Percentiles rank a stretch among this genome's conserved stretches.
phyloP scores from a whole-genome alignment of 495 filamentous ascomycete genomes.

The Podospora tetraspora region DNA sequence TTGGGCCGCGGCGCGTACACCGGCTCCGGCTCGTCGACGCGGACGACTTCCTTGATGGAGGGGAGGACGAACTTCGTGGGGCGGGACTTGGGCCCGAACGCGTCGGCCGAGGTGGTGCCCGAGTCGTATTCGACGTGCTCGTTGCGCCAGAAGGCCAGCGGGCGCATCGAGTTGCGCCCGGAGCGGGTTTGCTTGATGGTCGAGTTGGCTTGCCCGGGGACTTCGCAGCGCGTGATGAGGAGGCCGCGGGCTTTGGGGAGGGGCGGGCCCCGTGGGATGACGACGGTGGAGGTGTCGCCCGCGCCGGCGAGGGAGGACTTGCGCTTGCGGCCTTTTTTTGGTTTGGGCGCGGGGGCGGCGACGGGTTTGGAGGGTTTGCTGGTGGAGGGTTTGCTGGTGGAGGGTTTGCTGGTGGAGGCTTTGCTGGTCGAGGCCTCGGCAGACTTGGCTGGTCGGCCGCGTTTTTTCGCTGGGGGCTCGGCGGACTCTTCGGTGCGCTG shows the following conservation, averaged over 20 bases:
- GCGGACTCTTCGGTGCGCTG: constrained; percentile 16
- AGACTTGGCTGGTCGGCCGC: background rate
- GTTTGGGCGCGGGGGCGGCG: background rate
- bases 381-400: too few relatives aligned
- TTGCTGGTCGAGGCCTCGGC: background rate
- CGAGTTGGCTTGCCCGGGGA: constrained; percentile 46
- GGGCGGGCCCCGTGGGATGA: constrained; percentile 45
- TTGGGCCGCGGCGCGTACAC: constrained; percentile 2
- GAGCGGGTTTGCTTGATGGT: constrained; percentile 47
- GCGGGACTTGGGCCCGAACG: constrained; percentile 28
- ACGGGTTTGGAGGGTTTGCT: background rate
- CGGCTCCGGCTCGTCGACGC: constrained; percentile 57
- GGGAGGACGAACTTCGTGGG: constrained; percentile 50
- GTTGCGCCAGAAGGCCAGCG: constrained; percentile 81
- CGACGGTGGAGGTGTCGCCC: constrained; percentile 35
- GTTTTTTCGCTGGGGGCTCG: background rate
- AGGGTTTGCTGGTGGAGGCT: background rate
- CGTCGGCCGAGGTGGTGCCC: constrained; percentile 45
- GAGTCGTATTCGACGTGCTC: constrained; percentile 67
- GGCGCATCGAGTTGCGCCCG: constrained; percentile 57
- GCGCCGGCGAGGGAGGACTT: constrained; percentile 33
- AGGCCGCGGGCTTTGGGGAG: constrained; percentile 57
- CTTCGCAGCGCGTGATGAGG: constrained; percentile 66
- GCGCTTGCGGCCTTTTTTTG: constrained; percentile 36
- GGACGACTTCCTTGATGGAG: constrained; percentile 67